These are phyloP conservation scores for Colletotrichum gigasporum DNA, from an alignment of 2,329 filamentous ascomycete genomes.

Conservation along the genomic window DNA sequence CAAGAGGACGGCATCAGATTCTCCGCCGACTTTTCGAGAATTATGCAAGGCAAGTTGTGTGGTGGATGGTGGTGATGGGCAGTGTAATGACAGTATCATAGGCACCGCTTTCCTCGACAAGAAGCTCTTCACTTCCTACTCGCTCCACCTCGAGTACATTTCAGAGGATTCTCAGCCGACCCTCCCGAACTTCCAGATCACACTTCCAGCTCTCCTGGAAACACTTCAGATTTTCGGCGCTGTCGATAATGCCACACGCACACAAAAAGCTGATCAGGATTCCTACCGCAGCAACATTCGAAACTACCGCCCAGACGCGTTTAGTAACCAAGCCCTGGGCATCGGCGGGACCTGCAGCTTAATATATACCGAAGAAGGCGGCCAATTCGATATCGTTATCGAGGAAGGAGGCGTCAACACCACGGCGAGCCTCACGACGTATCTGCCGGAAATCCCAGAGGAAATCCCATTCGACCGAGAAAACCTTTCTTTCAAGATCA, in stretches of 20 bases:
- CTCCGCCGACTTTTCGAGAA: constrained; percentile 85
- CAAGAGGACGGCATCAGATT: constrained; percentile 87
- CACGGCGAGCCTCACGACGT: constrained; percentile 90
- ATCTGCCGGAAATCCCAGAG: constrained; percentile 77
- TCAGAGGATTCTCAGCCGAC: constrained; percentile 50
- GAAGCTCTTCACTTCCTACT: constrained; percentile 87
- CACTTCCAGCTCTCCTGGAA: constrained; percentile 86
- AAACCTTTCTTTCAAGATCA: constrained; percentile 87
- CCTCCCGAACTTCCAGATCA: constrained; percentile 84
- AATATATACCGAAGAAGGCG: constrained; percentile 77
- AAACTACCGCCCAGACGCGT: constrained; percentile 75
- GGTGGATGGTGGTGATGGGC: constrained; percentile 59
- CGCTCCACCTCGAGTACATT: constrained; percentile 64
- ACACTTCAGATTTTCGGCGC: constrained; percentile 95
- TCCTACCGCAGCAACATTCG: constrained; percentile 69
- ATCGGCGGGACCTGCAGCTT: constrained; percentile 88
- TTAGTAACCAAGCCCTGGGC: constrained; percentile 83
- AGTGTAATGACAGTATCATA: constrained; percentile 4
- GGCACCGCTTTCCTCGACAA: constrained; percentile 81
- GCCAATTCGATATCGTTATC: constrained; percentile 84
- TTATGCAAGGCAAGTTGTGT: constrained; percentile 81
- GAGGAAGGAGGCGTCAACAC: constrained; percentile 89
- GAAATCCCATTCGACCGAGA: constrained; percentile 90
- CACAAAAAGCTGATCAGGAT: constrained; percentile 67
- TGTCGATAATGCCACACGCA: constrained; percentile 71